Evolutionary conservation across 306 rosid genomes (phyloP).

Genomic region (Luffa aegyptiaca): DNA sequence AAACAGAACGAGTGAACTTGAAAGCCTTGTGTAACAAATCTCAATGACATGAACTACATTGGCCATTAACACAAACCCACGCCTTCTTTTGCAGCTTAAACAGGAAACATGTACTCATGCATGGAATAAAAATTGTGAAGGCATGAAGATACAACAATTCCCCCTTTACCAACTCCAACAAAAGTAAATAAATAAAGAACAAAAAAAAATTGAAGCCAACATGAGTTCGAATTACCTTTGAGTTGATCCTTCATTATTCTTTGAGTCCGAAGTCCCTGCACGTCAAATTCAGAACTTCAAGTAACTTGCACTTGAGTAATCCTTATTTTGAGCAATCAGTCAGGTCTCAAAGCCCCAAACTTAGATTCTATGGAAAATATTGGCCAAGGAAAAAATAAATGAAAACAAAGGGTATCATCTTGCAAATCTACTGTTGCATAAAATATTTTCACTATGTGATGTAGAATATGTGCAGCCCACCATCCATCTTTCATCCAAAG

Average conservation of each 20-base stretch:
- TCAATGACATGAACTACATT: not conserved
- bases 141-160: not conserved
- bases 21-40: not conserved
- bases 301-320: not conserved
- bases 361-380: not conserved
- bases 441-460: not conserved
- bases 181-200: not conserved
- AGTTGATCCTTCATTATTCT: constrained; percentile 22
- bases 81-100: constrained; percentile 2
- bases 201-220: not conserved
- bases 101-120: not conserved
- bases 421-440: constrained; percentile 9
- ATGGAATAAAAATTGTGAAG: not conserved
- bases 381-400: not conserved
- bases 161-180: not conserved
- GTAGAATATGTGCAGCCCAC: not conserved
- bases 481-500: not conserved
- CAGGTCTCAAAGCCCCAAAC: not conserved
- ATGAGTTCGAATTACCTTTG: constrained; percentile 28
- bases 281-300: constrained; percentile 20
- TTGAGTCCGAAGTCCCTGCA: constrained; percentile 59
- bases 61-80: not conserved
- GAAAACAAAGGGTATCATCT: not conserved
- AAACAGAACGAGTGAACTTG: not conserved
- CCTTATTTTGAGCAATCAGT: not conserved